Evolutionary conservation across 768 basidiomycete genomes (phyloP), one percentile per base, ranked within the genome.

Genomic region (Mycena vitilis): DNA sequence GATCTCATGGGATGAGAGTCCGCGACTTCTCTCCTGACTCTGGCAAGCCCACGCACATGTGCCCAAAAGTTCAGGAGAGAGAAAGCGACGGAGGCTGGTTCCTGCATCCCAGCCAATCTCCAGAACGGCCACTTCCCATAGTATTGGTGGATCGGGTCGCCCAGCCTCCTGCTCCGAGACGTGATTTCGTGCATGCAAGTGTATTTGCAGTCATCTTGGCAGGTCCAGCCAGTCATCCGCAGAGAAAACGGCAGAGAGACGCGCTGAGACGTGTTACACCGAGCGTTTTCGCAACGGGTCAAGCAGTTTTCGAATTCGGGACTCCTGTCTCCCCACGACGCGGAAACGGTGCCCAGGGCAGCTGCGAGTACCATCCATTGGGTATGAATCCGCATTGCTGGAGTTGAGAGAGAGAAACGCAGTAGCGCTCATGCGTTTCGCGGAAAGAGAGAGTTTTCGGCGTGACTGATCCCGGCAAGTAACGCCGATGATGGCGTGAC

Each of bases 71-170:
- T 99, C 66, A 90, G 80, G n/a, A 98, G 74, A 16, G 94, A 96
- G 81, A 98, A 98, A 42, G 88, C 79, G 65, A 98, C 96, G 3
- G 94, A 94, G 10, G 96, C 92, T 8, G 97, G 96, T 79, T 99
- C 97, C 75, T 99, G 97, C 78, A 95, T 91, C 37, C 96, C 95
- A n/a, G 83, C 81, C 23, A 93, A 81, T 37, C 96, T 86, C 88
- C 90, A 92, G 78, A 99, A 99, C 0, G 96, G 95, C 97, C 97
- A 99, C 82, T 99, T 99, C 18, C 97, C 98, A 74, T 95, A 88
- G 78, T 93, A 96, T 73, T 98, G 96, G 51, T 93, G 87, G 1
- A 93, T 79, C 2, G 65, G 71, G 47, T 74, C 72, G 0, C 87
- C 86, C 7, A 66, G 72, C 38, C 71, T 59, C n/a, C 86, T 71